Percentiles rank a stretch among this genome's conserved stretches.
Conservation (phyloP, 768 basidiomycete species). For the Tylopilus plumbeoviolaceoides region DNA sequence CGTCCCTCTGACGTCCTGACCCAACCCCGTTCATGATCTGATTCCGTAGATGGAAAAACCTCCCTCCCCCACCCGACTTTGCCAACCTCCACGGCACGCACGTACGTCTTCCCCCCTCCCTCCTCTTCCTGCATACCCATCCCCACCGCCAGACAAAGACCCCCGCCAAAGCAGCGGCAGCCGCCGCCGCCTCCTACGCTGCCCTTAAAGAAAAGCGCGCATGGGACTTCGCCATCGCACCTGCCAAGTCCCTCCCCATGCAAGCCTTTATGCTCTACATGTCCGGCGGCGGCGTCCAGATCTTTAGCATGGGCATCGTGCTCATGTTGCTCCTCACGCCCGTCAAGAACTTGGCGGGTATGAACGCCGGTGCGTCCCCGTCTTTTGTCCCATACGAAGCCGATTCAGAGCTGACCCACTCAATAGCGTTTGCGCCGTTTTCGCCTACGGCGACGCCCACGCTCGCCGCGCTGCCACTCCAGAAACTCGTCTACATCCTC, state of each 20-base stretch:
- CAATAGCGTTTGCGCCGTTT: slow-evolving; percentile 60
- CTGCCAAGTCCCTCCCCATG: slow-evolving; percentile 92
- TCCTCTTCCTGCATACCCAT: background rate
- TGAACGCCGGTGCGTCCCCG: slow-evolving; percentile 64
- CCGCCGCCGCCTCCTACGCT: slow-evolving; percentile 50
- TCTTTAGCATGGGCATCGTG: slow-evolving; percentile 96
- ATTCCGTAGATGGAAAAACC: slow-evolving; percentile 51
- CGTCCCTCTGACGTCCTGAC: background rate
- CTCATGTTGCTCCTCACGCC: slow-evolving; percentile 88
- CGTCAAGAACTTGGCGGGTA: slow-evolving; percentile 75
- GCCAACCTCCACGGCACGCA: slow-evolving; percentile 39
- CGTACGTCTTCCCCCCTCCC: slow-evolving; percentile 5
- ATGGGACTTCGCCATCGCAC: slow-evolving; percentile 80
- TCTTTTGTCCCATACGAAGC: background rate
- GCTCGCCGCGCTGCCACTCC: slow-evolving; percentile 51
- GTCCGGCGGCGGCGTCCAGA: slow-evolving; percentile 93
- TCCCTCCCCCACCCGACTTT: slow-evolving; percentile 70
- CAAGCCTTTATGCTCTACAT: slow-evolving; percentile 99
- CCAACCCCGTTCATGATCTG: too few species aligned
- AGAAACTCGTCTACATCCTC: slow-evolving; percentile 65
- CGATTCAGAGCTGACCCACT: background rate
- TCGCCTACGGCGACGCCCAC: slow-evolving; percentile 44
- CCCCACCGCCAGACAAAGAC: slow-evolving; percentile 38
- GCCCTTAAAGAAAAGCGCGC: slow-evolving; percentile 73
- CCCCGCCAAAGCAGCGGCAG: slow-evolving; percentile 31